Evolutionary conservation across 2,329 filamentous ascomycete species (phyloP).

Genomic region (Cryphonectria carpinicola): DNA sequence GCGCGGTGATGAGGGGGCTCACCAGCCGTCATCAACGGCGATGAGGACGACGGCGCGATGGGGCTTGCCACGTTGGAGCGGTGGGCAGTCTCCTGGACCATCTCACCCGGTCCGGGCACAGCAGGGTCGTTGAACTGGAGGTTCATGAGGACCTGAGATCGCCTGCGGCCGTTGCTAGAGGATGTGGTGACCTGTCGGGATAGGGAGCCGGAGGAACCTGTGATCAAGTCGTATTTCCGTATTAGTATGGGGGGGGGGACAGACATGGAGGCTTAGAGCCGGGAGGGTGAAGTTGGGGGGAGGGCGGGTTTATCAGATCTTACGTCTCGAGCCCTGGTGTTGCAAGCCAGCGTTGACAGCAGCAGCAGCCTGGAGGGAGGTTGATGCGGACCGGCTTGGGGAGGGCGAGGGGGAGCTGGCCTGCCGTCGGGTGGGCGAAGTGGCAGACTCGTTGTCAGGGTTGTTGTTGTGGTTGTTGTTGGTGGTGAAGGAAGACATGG

Average conservation of each 20-base stretch:
- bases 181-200: constrained; percentile 26
- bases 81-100: constrained; percentile 54
- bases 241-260: constrained; percentile 3
- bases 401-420: constrained; percentile 61
- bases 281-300: constrained; percentile 6
- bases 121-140: constrained; percentile 73
- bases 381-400: constrained; percentile 63
- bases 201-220: constrained; percentile 28
- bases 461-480: constrained; percentile 18
- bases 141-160: constrained; percentile 73
- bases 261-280: constrained; percentile 28
- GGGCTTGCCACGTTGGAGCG: constrained; percentile 38
- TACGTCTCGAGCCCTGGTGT: constrained; percentile 64
- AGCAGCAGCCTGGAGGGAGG: constrained; percentile 75
- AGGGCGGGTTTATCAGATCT: constrained; percentile 33
- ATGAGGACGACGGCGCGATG: constrained; percentile 17
- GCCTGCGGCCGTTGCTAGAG: constrained; percentile 54
- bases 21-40: constrained; percentile 46
- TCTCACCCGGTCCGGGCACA: constrained; percentile 70
- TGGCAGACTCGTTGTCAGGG: constrained; percentile 32
- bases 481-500: constrained; percentile 41
- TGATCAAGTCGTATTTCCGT: not conserved
- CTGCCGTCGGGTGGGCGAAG: constrained; percentile 32
- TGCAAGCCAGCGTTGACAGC: constrained; percentile 78
- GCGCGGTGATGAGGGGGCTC: constrained; percentile 68